Evolutionary conservation across 495 filamentous ascomycete species (phyloP).

Genomic region (Chaetomium cochliodes): DNA sequence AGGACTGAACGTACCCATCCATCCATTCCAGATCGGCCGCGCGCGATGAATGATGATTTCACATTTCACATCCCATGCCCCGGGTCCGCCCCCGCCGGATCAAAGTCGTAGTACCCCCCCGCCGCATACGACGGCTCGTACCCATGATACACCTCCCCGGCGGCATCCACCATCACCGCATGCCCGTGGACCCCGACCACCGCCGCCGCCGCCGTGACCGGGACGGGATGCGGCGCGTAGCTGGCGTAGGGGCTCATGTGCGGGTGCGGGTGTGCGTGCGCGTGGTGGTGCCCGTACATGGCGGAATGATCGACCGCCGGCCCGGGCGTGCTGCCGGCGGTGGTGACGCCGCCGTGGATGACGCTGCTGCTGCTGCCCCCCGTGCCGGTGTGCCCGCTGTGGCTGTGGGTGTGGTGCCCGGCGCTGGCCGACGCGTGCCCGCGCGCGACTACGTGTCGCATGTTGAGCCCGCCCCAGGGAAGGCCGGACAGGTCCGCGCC

Average conservation of each 20-base stretch:
- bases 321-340: not conserved
- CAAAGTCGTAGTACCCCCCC: conserved; percentile 19
- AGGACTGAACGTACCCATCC: not conserved
- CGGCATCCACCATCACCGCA: conserved; percentile 1
- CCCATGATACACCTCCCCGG: not conserved
- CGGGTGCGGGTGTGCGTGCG: no score
- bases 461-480: conserved; percentile 61
- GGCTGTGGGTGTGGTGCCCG: conserved; percentile 15
- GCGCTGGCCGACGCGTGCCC: conserved; percentile 50
- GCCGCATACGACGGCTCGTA: conserved; percentile 14
- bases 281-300: not conserved
- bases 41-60: not conserved
- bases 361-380: not conserved
- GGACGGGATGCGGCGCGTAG: not conserved
- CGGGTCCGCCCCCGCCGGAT: not conserved
- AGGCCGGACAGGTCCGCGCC: conserved; percentile 57
- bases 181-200: not conserved
- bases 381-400: conserved; percentile 14
- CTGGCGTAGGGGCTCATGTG: conserved; percentile 17
- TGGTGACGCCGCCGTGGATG: not conserved
- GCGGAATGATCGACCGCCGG: conserved; percentile 4
- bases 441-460: conserved; percentile 54
- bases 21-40: no score
- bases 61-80: not conserved
- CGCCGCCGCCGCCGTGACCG: no score